These are phyloP conservation scores for Gliomastix tumulicola DNA, from an alignment of 2,329 filamentous ascomycete species.

Conservation along the genomic window DNA sequence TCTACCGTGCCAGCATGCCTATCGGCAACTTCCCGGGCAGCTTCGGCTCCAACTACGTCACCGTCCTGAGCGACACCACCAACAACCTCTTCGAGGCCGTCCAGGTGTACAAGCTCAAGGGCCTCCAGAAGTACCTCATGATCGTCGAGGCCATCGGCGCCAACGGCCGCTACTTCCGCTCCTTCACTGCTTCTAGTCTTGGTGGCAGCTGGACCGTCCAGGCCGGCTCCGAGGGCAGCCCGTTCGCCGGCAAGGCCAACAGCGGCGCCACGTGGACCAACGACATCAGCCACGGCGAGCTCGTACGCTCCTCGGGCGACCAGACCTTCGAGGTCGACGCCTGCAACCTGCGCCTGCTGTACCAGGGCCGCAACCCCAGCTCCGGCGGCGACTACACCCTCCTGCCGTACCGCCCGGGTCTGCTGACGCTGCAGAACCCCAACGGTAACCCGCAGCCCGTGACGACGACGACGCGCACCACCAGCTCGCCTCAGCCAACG, in stretches of 20 bases:
- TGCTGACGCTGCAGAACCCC: too few relatives aligned
- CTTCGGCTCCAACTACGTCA: slow-evolving; percentile 44
- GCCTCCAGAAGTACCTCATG: slow-evolving; percentile 54
- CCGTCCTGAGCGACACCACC: slow-evolving; percentile 43
- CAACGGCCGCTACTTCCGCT: slow-evolving; percentile 58
- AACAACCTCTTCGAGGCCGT: slow-evolving; percentile 60
- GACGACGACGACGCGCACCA: too few relatives aligned
- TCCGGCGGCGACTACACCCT: slow-evolving; percentile 37
- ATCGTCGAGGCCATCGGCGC: slow-evolving; percentile 56
- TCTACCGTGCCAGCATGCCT: slow-evolving; percentile 58
- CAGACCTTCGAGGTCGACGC: slow-evolving; percentile 57
- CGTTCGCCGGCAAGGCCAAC: slow-evolving; percentile 62
- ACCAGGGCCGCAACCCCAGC: slow-evolving; percentile 45
- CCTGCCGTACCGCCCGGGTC: slow-evolving; percentile 46
- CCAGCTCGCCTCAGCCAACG: too few relatives aligned
- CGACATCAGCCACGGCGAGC: slow-evolving; percentile 60
- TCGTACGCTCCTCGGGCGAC: slow-evolving; percentile 48
- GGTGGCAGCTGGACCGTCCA: slow-evolving; percentile 51
- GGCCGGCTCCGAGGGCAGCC: slow-evolving; percentile 44
- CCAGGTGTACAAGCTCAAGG: slow-evolving; percentile 55
- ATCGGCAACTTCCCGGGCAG: slow-evolving; percentile 53
- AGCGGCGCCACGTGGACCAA: slow-evolving; percentile 59
- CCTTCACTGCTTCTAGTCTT: slow-evolving; percentile 53
- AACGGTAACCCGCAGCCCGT: too few relatives aligned
- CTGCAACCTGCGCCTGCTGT: slow-evolving; percentile 59